Conservation (phyloP, 371 early-diverging fungal genomes). For the Fennellomyces sp. region DNA sequence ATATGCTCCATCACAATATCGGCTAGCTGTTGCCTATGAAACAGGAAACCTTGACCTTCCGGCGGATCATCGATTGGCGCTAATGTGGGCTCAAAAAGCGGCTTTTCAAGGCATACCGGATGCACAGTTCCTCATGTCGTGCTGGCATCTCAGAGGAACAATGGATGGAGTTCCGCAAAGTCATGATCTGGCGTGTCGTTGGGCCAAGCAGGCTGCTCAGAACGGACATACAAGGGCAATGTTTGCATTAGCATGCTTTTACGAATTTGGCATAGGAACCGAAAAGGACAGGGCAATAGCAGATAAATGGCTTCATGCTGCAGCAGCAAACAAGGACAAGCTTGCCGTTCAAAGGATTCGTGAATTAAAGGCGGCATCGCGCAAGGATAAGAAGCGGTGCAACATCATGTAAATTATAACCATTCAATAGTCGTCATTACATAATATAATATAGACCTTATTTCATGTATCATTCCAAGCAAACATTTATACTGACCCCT, state of each 20-base stretch:
- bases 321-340: conserved; percentile 75
- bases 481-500: not conserved
- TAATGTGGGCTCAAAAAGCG: conserved; percentile 95
- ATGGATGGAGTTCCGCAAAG: not conserved
- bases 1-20: conserved; percentile 90
- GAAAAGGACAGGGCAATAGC: conserved; percentile 70
- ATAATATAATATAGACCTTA: too few species aligned
- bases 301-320: conserved; percentile 72
- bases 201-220: conserved; percentile 88
- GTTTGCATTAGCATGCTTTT: conserved; percentile 85
- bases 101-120: conserved; percentile 84
- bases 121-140: conserved; percentile 81
- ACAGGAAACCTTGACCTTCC: conserved; percentile 84
- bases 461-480: not conserved
- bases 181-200: conserved; percentile 65
- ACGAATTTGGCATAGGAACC: conserved; percentile 79
- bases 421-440: too few species aligned
- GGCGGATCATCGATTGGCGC: conserved; percentile 82
- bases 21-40: conserved; percentile 92
- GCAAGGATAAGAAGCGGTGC: conserved; percentile 46
- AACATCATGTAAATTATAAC: not conserved
- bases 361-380: conserved; percentile 74
- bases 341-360: conserved; percentile 73
- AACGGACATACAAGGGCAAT: conserved; percentile 82
- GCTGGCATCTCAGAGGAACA: conserved; percentile 56